phyloP scores from a whole-genome alignment of 1,139 yeast genomes.

The Eremothecium cymbalariae region DNA sequence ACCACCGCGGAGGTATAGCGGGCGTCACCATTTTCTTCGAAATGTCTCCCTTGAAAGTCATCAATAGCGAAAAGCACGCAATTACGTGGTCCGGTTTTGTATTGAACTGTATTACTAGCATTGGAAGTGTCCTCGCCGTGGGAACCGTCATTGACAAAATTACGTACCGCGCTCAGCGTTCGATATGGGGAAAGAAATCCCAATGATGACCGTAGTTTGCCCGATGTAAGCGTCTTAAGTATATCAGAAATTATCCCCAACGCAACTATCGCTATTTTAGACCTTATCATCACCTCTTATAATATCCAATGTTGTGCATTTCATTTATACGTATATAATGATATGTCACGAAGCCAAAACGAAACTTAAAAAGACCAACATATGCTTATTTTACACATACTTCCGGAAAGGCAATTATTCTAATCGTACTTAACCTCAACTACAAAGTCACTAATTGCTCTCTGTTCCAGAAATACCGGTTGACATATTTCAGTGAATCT shows the following conservation, averaged over 20 bases:
- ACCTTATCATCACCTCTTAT: too few species aligned
- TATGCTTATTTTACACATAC: slow-evolving; percentile 1
- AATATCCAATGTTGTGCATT: too few species aligned
- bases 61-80: slow-evolving; percentile 70
- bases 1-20: slow-evolving; percentile 81
- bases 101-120: slow-evolving; percentile 75
- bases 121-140: slow-evolving; percentile 90
- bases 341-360: background rate
- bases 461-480: too few species aligned
- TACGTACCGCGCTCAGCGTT: slow-evolving; percentile 83
- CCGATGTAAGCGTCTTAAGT: background rate
- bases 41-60: slow-evolving; percentile 86
- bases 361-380: slow-evolving; percentile 3
- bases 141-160: slow-evolving; percentile 84
- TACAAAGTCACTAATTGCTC: too few species aligned
- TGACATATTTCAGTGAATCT: too few species aligned
- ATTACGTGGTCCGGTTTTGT: slow-evolving; percentile 82
- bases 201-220: slow-evolving; percentile 15
- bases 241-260: background rate
- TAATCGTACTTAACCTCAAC: too few species aligned
- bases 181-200: slow-evolving; percentile 63
- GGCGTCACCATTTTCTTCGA: slow-evolving; percentile 85
- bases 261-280: too few species aligned
- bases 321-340: slow-evolving; percentile 1
- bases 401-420: too few species aligned